A percentile compares a stretch with the other conserved stretches of the same genome.
phyloP scores from a whole-genome alignment of 441 rosid genomes.

The Erodium trifolium region DNA sequence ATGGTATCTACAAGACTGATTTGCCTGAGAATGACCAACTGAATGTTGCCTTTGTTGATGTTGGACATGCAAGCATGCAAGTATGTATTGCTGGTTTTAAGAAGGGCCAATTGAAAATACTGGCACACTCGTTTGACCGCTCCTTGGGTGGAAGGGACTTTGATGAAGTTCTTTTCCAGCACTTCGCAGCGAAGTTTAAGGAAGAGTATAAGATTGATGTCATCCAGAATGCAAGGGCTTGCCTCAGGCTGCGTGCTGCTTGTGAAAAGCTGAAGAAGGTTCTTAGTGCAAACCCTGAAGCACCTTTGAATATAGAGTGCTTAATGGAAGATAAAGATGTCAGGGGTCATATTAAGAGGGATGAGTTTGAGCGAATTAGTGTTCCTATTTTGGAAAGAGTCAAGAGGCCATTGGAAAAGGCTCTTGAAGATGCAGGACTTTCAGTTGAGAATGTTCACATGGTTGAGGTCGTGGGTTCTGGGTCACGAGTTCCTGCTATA shows the following conservation, averaged over 20 bases:
- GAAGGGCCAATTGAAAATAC: constrained; percentile 71
- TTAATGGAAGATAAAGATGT: constrained; percentile 98
- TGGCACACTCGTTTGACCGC: constrained; percentile 71
- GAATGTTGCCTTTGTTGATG: constrained; percentile 85
- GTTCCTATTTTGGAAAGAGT: constrained; percentile 80
- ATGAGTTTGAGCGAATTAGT: constrained; percentile 82
- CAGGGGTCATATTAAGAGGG: constrained; percentile 74
- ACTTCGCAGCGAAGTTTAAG: constrained; percentile 75
- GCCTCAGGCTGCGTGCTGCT: constrained; percentile 68
- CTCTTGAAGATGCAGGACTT: constrained; percentile 80
- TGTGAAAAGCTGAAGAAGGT: constrained; percentile 93
- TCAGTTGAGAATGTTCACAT: constrained; percentile 60
- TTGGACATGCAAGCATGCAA: constrained; percentile 93
- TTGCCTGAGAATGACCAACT: constrained; percentile 73
- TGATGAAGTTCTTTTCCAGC: constrained; percentile 73
- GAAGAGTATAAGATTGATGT: constrained; percentile 90
- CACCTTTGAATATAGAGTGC: constrained; percentile 87
- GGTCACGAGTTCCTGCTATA: constrained; percentile 77
- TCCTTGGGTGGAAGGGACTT: constrained; percentile 91
- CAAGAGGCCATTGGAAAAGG: constrained; percentile 80
- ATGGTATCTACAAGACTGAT: constrained; percentile 95
- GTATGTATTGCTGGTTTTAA: constrained; percentile 87
- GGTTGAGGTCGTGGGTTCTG: constrained; percentile 94
- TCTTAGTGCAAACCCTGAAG: constrained; percentile 87
- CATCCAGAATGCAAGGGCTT: constrained; percentile 75